phyloP scores from a whole-genome alignment of 805 yeast genomes.

The Candida easanensis region DNA sequence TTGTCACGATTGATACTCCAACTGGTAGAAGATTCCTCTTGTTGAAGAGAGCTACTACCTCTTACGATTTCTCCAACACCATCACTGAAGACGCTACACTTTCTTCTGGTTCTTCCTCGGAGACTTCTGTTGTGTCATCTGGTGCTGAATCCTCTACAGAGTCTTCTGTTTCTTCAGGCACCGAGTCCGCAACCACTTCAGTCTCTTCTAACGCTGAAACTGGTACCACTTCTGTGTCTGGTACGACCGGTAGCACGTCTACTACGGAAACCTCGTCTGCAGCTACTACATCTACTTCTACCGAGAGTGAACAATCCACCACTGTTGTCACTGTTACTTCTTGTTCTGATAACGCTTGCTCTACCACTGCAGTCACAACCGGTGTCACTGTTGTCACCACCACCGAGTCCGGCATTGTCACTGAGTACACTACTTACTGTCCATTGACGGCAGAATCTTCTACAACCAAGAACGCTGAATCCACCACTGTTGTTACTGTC shows the following conservation, averaged over 20 bases:
- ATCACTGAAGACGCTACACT: conserved; percentile 1
- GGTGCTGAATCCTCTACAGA: background rate
- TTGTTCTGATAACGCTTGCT: background rate
- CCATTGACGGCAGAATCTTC: conserved; percentile 16
- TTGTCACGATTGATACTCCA: background rate
- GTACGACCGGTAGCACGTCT: conserved; percentile 2
- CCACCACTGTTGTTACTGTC: conserved; percentile 19
- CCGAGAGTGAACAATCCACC: conserved; percentile 10
- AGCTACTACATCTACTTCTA: conserved; percentile 9
- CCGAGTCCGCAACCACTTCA: background rate
- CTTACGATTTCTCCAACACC: conserved; percentile 7
- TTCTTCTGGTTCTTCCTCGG: no score
- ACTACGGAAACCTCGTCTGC: conserved; percentile 1
- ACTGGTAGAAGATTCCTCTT: background rate
- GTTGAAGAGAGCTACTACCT: conserved; percentile 5
- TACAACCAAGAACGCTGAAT: conserved; percentile 6
- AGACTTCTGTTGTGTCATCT: background rate
- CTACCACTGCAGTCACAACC: background rate
- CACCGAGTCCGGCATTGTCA: background rate
- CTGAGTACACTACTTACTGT: background rate
- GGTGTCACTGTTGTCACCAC: background rate
- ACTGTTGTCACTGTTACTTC: background rate
- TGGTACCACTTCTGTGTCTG: conserved; percentile 2
- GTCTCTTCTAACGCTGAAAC: conserved; percentile 2
- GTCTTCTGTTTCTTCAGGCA: conserved; percentile 1